Percentiles rank a stretch among this genome's conserved stretches.
Evolutionary conservation across 2,329 filamentous ascomycete genomes (phyloP).

Genomic region (Aspergillus sp.): DNA sequence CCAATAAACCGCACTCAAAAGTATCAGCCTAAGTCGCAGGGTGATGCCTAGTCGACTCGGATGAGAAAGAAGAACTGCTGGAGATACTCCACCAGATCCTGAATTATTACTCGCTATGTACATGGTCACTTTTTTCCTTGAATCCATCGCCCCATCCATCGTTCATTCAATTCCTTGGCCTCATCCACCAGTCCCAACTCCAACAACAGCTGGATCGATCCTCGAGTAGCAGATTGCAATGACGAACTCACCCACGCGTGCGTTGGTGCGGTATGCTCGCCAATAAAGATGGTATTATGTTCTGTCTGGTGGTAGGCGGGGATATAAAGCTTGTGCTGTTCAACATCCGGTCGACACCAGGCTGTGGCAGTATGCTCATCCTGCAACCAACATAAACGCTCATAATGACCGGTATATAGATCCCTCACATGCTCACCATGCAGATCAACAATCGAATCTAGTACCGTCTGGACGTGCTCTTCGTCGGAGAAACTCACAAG

Average conservation of each 20-base stretch:
- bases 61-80: too few relatives aligned
- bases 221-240: slow-evolving; percentile 24
- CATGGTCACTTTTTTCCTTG: background rate
- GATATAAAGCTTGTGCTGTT: slow-evolving; percentile 30
- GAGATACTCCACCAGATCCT: too few relatives aligned
- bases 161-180: slow-evolving; percentile 58
- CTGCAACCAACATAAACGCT: slow-evolving; percentile 28
- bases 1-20: too few relatives aligned
- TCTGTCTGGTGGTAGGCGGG: slow-evolving; percentile 30
- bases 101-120: too few relatives aligned
- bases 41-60: too few relatives aligned
- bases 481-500: slow-evolving; percentile 25
- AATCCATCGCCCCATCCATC: slow-evolving; percentile 68
- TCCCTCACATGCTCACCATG: slow-evolving; percentile 22
- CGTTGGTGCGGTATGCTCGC: slow-evolving; percentile 30
- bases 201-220: slow-evolving; percentile 26
- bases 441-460: slow-evolving; percentile 23
- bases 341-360: slow-evolving; percentile 25
- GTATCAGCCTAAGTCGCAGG: too few relatives aligned
- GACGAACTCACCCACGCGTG: slow-evolving; percentile 31
- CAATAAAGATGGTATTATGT: slow-evolving; percentile 30
- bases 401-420: slow-evolving; percentile 27
- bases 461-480: slow-evolving; percentile 22
- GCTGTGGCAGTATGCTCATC: slow-evolving; percentile 24
- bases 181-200: slow-evolving; percentile 64